These are phyloP conservation scores for Gorgonomyces haynaldii DNA, from an alignment of 192 early-diverging fungal genomes.

Conservation along the genomic window DNA sequence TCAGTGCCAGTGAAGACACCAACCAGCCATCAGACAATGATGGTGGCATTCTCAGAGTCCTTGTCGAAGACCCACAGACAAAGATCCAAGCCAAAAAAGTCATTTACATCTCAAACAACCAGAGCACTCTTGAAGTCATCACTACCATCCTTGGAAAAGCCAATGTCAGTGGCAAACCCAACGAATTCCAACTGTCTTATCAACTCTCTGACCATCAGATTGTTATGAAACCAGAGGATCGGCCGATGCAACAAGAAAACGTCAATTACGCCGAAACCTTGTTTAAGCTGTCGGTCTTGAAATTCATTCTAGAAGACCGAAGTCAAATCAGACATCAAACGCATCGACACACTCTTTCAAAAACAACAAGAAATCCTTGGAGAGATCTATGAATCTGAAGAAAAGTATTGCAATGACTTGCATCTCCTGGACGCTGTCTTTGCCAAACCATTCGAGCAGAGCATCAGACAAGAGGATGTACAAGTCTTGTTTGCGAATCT, in stretches of 20 bases:
- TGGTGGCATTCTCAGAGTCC: background rate
- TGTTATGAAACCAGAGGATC: conserved; percentile 3
- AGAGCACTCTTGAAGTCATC: conserved; percentile 6
- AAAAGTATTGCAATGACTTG: conserved; percentile 24
- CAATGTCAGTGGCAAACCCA: conserved; percentile 2
- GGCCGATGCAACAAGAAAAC: conserved; percentile 4
- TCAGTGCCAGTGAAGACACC: too few relatives aligned
- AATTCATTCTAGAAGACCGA: background rate
- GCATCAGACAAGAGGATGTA: background rate
- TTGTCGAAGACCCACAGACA: conserved; percentile 4
- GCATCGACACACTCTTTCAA: background rate
- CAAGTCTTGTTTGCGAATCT: conserved; percentile 27
- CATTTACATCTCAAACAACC: conserved; percentile 9
- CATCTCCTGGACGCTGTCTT: conserved; percentile 23
- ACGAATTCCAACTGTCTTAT: conserved; percentile 5
- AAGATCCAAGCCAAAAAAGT: conserved; percentile 5
- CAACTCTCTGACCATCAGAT: background rate
- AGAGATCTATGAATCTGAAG: conserved; percentile 16
- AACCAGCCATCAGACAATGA: too few relatives aligned
- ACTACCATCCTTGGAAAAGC: conserved; percentile 4
- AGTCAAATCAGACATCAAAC: background rate
- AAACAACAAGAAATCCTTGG: conserved; percentile 13
- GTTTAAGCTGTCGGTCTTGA: background rate
- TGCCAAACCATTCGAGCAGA: conserved; percentile 16
- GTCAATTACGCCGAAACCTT: conserved; percentile 9